A percentile compares a stretch with the other conserved stretches of the same genome.
These are phyloP conservation scores for Metschnikowia shivogae DNA, from an alignment of 805 yeast genomes.

Conservation along the genomic window DNA sequence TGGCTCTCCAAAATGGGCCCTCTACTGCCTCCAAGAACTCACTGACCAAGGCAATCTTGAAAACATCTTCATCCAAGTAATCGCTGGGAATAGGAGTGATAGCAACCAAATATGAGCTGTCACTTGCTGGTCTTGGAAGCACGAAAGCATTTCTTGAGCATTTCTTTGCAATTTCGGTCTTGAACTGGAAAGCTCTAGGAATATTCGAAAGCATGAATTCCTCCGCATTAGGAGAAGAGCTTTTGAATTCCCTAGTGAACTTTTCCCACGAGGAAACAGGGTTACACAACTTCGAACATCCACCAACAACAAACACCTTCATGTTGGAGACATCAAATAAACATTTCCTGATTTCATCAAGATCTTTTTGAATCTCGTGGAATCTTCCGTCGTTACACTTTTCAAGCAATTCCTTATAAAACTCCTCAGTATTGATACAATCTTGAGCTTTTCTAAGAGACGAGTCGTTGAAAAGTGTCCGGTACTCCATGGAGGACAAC, in stretches of 20 bases:
- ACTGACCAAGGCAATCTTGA: slow-evolving; percentile 66
- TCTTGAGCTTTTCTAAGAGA: slow-evolving; percentile 68
- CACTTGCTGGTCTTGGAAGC: slow-evolving; percentile 77
- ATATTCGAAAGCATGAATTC: slow-evolving; percentile 26
- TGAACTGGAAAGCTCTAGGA: slow-evolving; percentile 52
- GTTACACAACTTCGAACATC: slow-evolving; percentile 43
- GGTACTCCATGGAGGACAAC: slow-evolving; percentile 58
- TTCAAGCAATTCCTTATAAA: slow-evolving; percentile 41
- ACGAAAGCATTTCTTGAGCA: slow-evolving; percentile 56
- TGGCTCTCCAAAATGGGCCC: slow-evolving; percentile 96
- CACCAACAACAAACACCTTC: slow-evolving; percentile 70
- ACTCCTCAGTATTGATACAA: slow-evolving; percentile 56
- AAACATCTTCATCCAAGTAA: slow-evolving; percentile 49
- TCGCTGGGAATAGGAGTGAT: slow-evolving; percentile 56
- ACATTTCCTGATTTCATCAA: slow-evolving; percentile 48
- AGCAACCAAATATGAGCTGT: slow-evolving; percentile 65
- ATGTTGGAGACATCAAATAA: slow-evolving; percentile 57
- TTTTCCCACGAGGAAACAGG: slow-evolving; percentile 61
- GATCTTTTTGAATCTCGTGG: slow-evolving; percentile 41
- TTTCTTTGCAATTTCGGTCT: slow-evolving; percentile 51
- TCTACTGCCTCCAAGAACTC: slow-evolving; percentile 82
- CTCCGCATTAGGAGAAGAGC: slow-evolving; percentile 3
- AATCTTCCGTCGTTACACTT: slow-evolving; percentile 55
- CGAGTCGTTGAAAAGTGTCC: slow-evolving; percentile 49
- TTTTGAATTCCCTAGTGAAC: slow-evolving; percentile 25